Conservation (phyloP, 225 moss, liverwort and hornwort species). For the Marchantia paleacea region DNA sequence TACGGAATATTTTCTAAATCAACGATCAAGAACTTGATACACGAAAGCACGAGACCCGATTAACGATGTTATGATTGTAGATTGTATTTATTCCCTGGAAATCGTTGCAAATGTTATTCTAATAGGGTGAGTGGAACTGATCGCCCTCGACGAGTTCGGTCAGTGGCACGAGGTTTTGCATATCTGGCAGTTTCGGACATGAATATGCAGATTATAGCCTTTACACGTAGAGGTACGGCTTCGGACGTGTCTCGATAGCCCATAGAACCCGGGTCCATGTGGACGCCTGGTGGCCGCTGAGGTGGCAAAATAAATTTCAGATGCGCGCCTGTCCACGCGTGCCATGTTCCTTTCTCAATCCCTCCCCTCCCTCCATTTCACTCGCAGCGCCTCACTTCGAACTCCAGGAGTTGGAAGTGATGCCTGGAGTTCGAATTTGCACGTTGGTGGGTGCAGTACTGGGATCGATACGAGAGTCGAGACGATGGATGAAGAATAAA, state of each 20-base stretch:
- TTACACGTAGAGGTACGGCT: neutral
- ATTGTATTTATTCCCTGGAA: too few relatives aligned
- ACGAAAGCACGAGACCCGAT: too few relatives aligned
- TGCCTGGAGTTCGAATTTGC: neutral
- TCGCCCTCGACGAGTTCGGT: too few relatives aligned
- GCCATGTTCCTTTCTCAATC: neutral
- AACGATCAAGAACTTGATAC: too few relatives aligned
- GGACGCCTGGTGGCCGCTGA: neutral
- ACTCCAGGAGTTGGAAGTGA: neutral
- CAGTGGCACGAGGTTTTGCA: too few relatives aligned
- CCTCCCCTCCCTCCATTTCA: neutral
- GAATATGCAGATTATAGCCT: neutral
- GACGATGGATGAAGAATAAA: too few relatives aligned
- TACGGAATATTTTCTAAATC: too few relatives aligned
- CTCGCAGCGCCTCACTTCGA: neutral
- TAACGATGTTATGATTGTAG: too few relatives aligned
- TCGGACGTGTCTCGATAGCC: neutral
- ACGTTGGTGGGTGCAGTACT: neutral
- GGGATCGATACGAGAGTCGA: too few relatives aligned
- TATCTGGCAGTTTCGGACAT: too few relatives aligned
- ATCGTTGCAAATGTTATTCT: too few relatives aligned
- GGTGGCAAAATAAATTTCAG: neutral
- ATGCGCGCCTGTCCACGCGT: conserved; percentile 20
- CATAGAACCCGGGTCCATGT: neutral
- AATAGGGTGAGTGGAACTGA: too few relatives aligned